Percentiles rank a stretch among this genome's conserved stretches.
Evolutionary conservation across 1,139 yeast genomes (phyloP).

Genomic region (Taphrina populina): DNA sequence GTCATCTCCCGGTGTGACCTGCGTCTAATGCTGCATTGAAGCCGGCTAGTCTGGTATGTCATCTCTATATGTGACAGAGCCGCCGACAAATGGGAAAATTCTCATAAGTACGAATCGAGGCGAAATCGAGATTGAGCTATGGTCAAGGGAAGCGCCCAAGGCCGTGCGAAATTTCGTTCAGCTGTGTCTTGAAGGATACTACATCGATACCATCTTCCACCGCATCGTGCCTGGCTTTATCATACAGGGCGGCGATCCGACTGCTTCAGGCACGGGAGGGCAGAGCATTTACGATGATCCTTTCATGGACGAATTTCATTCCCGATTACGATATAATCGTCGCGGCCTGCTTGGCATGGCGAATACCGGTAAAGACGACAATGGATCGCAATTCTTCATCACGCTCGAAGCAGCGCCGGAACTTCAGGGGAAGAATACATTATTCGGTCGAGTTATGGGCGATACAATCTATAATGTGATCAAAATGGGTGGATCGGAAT

Average conservation of each 20-base stretch:
- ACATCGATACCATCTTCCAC: slow-evolving; percentile 50
- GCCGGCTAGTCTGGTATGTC: slow-evolving; percentile 27
- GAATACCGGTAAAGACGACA: slow-evolving; percentile 44
- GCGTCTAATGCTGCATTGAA: no score
- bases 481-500: slow-evolving; percentile 55
- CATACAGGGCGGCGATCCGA: slow-evolving; percentile 49
- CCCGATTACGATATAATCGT: slow-evolving; percentile 55
- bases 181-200: slow-evolving; percentile 51
- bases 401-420: slow-evolving; percentile 52
- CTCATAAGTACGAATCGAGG: slow-evolving; percentile 62
- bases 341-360: slow-evolving; percentile 62
- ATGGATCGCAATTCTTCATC: slow-evolving; percentile 56
- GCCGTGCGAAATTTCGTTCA: slow-evolving; percentile 54
- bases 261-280: slow-evolving; percentile 46
- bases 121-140: slow-evolving; percentile 58
- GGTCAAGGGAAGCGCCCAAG: slow-evolving; percentile 69
- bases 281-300: slow-evolving; percentile 42
- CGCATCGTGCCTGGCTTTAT: slow-evolving; percentile 48
- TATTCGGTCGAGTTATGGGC: slow-evolving; percentile 65
- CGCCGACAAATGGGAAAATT: slow-evolving; percentile 46
- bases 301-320: slow-evolving; percentile 54
- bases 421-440: slow-evolving; percentile 52
- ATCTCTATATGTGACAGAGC: slow-evolving; percentile 23
- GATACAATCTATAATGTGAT: slow-evolving; percentile 58
- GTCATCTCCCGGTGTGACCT: no score